Evolutionary conservation across 2,329 filamentous ascomycete genomes (phyloP).

Genomic region (Aureobasidium sp.): DNA sequence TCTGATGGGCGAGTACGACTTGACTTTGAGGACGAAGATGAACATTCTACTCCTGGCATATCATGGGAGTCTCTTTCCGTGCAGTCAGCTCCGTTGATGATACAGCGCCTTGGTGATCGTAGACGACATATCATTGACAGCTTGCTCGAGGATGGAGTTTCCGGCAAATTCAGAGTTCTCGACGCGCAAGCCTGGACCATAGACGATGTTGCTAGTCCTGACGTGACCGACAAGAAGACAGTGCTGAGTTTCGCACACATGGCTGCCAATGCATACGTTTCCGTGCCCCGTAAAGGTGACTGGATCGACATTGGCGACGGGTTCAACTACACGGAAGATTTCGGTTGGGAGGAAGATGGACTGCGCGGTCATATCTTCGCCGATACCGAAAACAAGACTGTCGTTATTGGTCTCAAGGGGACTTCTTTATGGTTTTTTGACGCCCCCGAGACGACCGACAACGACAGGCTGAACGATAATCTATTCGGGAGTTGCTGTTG

Average conservation of each 20-base stretch:
- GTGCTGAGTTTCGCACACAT: slow-evolving; percentile 74
- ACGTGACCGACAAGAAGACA: slow-evolving; percentile 73
- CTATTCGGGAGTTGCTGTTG: slow-evolving; percentile 95
- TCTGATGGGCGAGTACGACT: neutral
- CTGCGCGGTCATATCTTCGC: slow-evolving; percentile 82
- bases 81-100: slow-evolving; percentile 57
- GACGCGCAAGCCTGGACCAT: slow-evolving; percentile 71
- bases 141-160: slow-evolving; percentile 50
- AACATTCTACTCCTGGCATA: neutral
- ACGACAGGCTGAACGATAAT: slow-evolving; percentile 93
- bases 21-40: neutral
- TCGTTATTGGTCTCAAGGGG: slow-evolving; percentile 84
- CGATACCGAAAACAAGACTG: slow-evolving; percentile 73
- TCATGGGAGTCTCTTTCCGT: slow-evolving; percentile 38
- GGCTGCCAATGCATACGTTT: slow-evolving; percentile 79
- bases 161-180: slow-evolving; percentile 58
- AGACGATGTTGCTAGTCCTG: slow-evolving; percentile 68
- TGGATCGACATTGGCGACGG: slow-evolving; percentile 70
- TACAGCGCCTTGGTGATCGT: slow-evolving; percentile 75
- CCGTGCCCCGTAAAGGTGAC: slow-evolving; percentile 58
- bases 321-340: slow-evolving; percentile 75
- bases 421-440: slow-evolving; percentile 69
- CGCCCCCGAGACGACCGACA: slow-evolving; percentile 77
- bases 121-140: slow-evolving; percentile 67
- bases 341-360: slow-evolving; percentile 83